These are phyloP conservation scores for Colletotrichum agaves DNA, from an alignment of 2,329 filamentous ascomycete genomes.

Conservation along the genomic window DNA sequence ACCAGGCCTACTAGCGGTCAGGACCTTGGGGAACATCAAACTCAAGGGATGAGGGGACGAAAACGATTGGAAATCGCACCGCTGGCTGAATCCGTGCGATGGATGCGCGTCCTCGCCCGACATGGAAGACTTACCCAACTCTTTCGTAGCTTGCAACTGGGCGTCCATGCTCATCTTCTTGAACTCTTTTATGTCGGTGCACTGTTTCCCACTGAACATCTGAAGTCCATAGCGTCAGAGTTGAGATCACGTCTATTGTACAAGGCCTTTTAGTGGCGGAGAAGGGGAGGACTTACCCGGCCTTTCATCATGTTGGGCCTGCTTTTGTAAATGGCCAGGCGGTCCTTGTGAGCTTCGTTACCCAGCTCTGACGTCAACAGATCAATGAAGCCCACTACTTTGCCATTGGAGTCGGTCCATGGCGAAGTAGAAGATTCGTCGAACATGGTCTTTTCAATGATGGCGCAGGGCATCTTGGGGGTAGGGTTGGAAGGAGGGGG, in stretches of 20 bases:
- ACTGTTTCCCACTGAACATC: not conserved
- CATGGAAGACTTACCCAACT: not conserved
- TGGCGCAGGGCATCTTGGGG: not conserved
- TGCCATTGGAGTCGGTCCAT: not conserved
- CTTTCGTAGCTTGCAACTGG: not conserved
- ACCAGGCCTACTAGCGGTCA: not conserved
- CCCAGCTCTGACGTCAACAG: not conserved
- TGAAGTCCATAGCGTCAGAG: not conserved
- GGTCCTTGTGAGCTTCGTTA: not conserved
- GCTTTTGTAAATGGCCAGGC: not conserved
- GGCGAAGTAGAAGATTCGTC: not conserved
- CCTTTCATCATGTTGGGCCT: not conserved
- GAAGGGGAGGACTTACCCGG: not conserved
- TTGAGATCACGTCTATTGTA: not conserved
- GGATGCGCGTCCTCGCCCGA: not conserved
- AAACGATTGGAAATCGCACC: not conserved
- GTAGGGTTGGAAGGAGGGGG: not conserved
- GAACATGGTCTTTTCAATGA: not conserved
- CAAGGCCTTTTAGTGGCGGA: not conserved
- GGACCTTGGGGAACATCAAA: not conserved
- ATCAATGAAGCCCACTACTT: not conserved
- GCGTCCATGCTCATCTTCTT: not conserved
- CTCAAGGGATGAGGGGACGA: not conserved
- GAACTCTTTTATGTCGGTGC: not conserved
- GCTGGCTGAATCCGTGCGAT: not conserved